A percentile compares a stretch with the other conserved stretches of the same genome.
These are phyloP conservation scores for Graphilbum ipis-grandicollis DNA, from an alignment of 2,329 filamentous ascomycete genomes.

Conservation along the genomic window DNA sequence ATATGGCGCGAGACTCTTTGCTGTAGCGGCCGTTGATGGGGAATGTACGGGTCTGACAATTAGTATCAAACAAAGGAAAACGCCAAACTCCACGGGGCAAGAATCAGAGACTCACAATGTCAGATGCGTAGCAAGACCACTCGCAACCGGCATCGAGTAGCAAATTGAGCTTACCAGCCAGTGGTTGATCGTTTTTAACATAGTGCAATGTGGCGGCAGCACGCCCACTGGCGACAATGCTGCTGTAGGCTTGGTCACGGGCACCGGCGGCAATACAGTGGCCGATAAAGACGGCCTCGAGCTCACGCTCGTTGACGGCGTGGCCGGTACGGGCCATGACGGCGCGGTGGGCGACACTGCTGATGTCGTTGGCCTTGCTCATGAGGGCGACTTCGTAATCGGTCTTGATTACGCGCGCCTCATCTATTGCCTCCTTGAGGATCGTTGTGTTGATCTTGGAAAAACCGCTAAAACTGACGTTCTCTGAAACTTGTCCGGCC, in stretches of 20 bases:
- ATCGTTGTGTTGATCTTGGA: slow-evolving; percentile 40
- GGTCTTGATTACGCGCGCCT: slow-evolving; percentile 54
- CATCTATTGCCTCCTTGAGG: slow-evolving; percentile 48
- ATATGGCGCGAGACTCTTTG: slow-evolving; percentile 54
- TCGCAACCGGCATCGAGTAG: slow-evolving; percentile 73
- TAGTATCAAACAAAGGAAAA: no score
- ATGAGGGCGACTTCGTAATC: slow-evolving; percentile 59
- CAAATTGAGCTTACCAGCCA: slow-evolving; percentile 58
- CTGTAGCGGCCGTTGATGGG: slow-evolving; percentile 60
- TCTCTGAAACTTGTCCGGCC: slow-evolving; percentile 55
- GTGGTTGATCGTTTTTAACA: slow-evolving; percentile 55
- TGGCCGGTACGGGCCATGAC: slow-evolving; percentile 42
- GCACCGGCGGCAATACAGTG: slow-evolving; percentile 58
- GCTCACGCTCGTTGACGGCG: slow-evolving; percentile 62
- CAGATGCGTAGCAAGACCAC: slow-evolving; percentile 54
- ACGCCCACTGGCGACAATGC: slow-evolving; percentile 66
- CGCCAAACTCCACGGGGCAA: no score
- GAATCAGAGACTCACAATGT: slow-evolving; percentile 22
- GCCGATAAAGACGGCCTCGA: slow-evolving; percentile 67
- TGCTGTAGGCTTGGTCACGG: slow-evolving; percentile 71
- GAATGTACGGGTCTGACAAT: slow-evolving; percentile 60
- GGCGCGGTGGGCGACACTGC: slow-evolving; percentile 46
- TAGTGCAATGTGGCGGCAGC: slow-evolving; percentile 82
- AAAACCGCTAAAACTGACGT: slow-evolving; percentile 55
- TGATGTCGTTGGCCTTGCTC: slow-evolving; percentile 53